Evolutionary conservation across 2,329 filamentous ascomycete genomes (phyloP), one percentile per base, ranked within the genome.

Genomic region (Pseudogymnoascus sp.): DNA sequence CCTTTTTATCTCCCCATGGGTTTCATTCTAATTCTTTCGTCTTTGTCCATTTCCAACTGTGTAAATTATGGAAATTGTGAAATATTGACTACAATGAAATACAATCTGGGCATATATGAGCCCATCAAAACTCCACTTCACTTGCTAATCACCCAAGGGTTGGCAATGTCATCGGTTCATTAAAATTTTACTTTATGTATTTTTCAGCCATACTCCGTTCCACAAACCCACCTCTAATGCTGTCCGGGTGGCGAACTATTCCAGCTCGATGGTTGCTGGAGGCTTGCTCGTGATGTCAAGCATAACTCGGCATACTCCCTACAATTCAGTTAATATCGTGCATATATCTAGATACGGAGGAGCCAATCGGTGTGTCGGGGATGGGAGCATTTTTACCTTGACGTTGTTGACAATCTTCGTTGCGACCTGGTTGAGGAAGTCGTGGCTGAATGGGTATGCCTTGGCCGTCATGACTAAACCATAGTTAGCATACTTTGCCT

Each of bases 341-440:
- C n/a, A 16, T 37, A 33, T 35, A 26, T 43, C 4, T 43, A 53
- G 33, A 19, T 12, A 6, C 1, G 16, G 60, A 60, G 16, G 14
- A 22, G 4, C 33, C 50, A 31, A 10, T 43, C 31, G n/a, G 35
- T 40, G 41, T 2, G 7, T n/a, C 14, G 6, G 56, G 19, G 12
- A 40, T 43, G 26, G 24, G 26, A 60, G 19, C 1, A 63, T 19
- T 22, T 22, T 37, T 61, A 63, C 63, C 46, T 88, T 79, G 0
- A 92, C 88, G 75, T 91, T 86, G 70, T 91, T 93, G 64, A 89
- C 84, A 70, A 93, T 93, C 65, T 87, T 79, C 12, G 80, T 83
- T 53, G 82, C 82, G 33, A 92, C 85, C 64, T 78, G 78, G 75
- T 85, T 84, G 66, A 93, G 78, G 71, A 92, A 86, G 19, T 81